A percentile compares a stretch with the other conserved stretches of the same genome.
phyloP scores from a whole-genome alignment of 306 rosid species.

The Coriaria nepalensis region DNA sequence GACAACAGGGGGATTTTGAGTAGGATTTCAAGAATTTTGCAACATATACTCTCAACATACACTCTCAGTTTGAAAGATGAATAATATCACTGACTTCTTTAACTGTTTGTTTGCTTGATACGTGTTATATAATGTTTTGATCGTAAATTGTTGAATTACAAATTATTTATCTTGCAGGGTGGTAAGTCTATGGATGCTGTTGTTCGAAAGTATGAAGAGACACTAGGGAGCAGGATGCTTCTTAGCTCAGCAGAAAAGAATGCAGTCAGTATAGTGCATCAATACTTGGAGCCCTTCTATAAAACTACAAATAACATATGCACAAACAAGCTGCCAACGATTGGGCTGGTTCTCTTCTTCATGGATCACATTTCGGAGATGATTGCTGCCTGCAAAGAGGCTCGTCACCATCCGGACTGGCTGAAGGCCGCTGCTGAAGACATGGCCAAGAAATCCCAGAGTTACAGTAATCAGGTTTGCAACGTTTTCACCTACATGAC shows the following conservation, averaged over 20 bases:
- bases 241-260: slow-evolving; percentile 60
- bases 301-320: slow-evolving; percentile 90
- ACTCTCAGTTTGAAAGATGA: too few species aligned
- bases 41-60: too few species aligned
- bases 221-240: slow-evolving; percentile 52
- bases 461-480: slow-evolving; percentile 61
- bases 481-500: slow-evolving; percentile 79
- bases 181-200: slow-evolving; percentile 77
- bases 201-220: slow-evolving; percentile 57
- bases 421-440: slow-evolving; percentile 77
- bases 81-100: too few species aligned
- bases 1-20: too few species aligned
- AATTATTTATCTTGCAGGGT: slow-evolving; percentile 40
- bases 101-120: not conserved
- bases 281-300: slow-evolving; percentile 78
- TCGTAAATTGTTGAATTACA: not conserved
- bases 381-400: slow-evolving; percentile 58
- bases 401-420: slow-evolving; percentile 76
- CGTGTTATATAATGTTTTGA: not conserved
- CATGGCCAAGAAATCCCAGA: slow-evolving; percentile 72
- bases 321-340: slow-evolving; percentile 68
- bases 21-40: too few species aligned
- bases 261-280: slow-evolving; percentile 57
- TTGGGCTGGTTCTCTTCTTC: slow-evolving; percentile 86
- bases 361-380: slow-evolving; percentile 97